Evolutionary conservation across 371 early-diverging fungal species (phyloP).

Genomic region (Basidiobolus heterosporus): DNA sequence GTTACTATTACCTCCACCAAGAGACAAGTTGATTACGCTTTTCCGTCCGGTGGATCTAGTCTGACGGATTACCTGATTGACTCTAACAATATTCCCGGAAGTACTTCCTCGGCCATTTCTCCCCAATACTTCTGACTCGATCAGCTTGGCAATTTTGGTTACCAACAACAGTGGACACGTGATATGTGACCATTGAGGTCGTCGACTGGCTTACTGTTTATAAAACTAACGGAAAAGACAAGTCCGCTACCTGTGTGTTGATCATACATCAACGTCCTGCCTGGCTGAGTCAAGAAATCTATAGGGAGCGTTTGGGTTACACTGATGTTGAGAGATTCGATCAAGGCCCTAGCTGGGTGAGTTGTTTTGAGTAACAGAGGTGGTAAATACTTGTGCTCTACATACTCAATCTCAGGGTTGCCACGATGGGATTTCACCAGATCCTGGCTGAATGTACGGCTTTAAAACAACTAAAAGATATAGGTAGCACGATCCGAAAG

Average conservation of each 20-base stretch:
- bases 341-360: conserved; percentile 29
- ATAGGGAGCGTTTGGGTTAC: conserved; percentile 3
- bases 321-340: conserved; percentile 23
- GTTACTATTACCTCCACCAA: conserved; percentile 29
- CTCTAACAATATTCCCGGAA: conserved; percentile 44
- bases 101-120: conserved; percentile 31
- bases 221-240: conserved; percentile 10
- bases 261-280: conserved; percentile 32
- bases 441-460: too few relatives aligned
- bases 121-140: conserved; percentile 41
- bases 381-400: conserved; percentile 4
- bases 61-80: conserved; percentile 14
- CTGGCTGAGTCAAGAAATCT: conserved; percentile 7
- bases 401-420: conserved; percentile 4
- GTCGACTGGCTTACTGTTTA: conserved; percentile 14
- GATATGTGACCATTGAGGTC: conserved; percentile 37
- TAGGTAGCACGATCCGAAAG: too few relatives aligned
- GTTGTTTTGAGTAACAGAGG: not conserved
- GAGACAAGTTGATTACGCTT: conserved; percentile 29
- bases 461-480: too few relatives aligned
- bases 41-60: not conserved
- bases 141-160: conserved; percentile 28
- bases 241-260: conserved; percentile 19
- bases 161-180: conserved; percentile 32
- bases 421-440: too few relatives aligned